Percentiles rank a stretch among this genome's conserved stretches.
These are phyloP conservation scores for Mycotypha africana DNA, from an alignment of 371 early-diverging fungal genomes.

Conservation along the genomic window DNA sequence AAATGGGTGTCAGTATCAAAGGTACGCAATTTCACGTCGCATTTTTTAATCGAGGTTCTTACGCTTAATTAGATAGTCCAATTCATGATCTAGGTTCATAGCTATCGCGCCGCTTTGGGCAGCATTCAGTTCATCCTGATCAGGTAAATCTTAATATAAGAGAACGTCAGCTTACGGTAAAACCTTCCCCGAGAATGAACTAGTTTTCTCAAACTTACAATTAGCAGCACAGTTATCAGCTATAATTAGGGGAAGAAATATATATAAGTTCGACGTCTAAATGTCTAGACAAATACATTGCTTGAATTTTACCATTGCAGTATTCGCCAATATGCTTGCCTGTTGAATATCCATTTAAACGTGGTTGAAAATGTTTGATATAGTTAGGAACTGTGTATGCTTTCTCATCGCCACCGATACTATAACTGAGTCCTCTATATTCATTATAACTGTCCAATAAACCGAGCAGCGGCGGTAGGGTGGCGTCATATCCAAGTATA, in stretches of 20 bases:
- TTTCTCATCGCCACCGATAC: constrained; percentile 35
- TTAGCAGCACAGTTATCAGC: background rate
- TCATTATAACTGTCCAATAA: constrained; percentile 14
- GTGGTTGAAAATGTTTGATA: constrained; percentile 30
- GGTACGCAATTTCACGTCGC: background rate
- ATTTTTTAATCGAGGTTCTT: too few relatives aligned
- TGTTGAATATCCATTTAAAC: constrained; percentile 26
- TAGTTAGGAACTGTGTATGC: constrained; percentile 37
- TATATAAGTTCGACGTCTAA: too few relatives aligned
- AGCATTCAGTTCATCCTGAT: constrained; percentile 29
- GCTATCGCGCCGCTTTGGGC: constrained; percentile 25
- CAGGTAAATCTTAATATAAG: constrained; percentile 15
- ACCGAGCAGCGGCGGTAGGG: background rate
- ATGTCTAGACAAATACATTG: too few relatives aligned
- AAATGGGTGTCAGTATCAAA: too few relatives aligned
- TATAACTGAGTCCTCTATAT: constrained; percentile 40
- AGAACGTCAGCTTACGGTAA: too few relatives aligned
- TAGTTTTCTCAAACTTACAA: too few relatives aligned
- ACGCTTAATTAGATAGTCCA: constrained; percentile 30
- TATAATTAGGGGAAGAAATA: too few relatives aligned
- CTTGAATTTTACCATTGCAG: constrained; percentile 17
- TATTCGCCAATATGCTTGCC: constrained; percentile 28
- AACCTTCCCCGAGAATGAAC: too few relatives aligned
- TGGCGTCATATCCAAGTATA: constrained; percentile 15
- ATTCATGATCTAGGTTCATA: constrained; percentile 17